Percentiles rank a stretch among this genome's conserved stretches.
These are phyloP conservation scores for Cladophialophora carrionii DNA, from an alignment of 2,329 filamentous ascomycete genomes.

Conservation along the genomic window DNA sequence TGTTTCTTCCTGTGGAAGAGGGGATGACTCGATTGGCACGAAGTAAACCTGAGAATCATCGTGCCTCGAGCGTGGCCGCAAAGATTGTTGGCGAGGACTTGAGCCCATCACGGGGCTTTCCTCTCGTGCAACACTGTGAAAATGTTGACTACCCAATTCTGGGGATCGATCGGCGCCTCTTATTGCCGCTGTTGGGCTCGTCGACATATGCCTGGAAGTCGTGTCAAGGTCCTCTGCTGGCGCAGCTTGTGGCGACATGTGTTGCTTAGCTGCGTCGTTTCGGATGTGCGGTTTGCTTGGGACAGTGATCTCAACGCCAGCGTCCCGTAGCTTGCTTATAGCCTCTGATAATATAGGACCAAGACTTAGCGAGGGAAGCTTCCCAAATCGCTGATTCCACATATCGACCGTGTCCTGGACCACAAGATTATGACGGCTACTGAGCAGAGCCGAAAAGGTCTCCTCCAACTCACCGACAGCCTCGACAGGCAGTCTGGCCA, in stretches of 20 bases:
- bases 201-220: not conserved
- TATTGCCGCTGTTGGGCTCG: not conserved
- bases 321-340: conserved; percentile 46
- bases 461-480: not conserved
- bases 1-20: conserved; percentile 46
- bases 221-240: not conserved
- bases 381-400: conserved; percentile 74
- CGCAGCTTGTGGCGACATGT: not conserved
- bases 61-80: conserved; percentile 65
- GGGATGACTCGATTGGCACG: conserved; percentile 66
- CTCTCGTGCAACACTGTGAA: not conserved
- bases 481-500: not conserved
- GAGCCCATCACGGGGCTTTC: not conserved
- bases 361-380: conserved; percentile 63
- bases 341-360: conserved; percentile 65
- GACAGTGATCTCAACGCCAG: not conserved
- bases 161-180: conserved; percentile 19
- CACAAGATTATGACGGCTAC: conserved; percentile 36
- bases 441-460: not conserved
- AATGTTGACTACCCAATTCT: conserved; percentile 23
- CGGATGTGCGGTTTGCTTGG: not conserved
- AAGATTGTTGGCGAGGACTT: conserved; percentile 50
- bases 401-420: conserved; percentile 58
- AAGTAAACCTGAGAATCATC: conserved; percentile 84
- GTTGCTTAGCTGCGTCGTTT: not conserved